Conservation (phyloP, 148 eudicot genomes). For the Spergularia bocconei region DNA sequence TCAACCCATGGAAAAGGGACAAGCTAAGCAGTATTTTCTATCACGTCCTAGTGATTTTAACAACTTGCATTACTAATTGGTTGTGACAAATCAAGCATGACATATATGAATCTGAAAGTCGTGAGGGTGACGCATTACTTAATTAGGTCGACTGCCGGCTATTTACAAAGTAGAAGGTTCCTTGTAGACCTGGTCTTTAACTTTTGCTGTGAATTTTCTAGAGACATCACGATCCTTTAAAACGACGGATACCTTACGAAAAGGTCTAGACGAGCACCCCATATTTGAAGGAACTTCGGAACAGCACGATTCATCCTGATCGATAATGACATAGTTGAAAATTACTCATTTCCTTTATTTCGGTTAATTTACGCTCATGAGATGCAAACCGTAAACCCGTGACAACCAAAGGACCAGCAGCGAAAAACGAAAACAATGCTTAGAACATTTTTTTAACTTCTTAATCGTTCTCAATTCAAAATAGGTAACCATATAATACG, state of each 20-base stretch:
- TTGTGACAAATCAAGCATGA: too few species aligned
- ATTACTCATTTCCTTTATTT: too few species aligned
- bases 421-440: background rate
- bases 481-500: background rate
- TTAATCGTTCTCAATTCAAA: conserved; percentile 2
- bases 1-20: too few species aligned
- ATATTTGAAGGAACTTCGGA: background rate
- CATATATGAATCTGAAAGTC: too few species aligned
- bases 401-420: too few species aligned
- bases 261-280: background rate
- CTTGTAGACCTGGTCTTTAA: background rate
- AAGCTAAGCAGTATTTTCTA: too few species aligned
- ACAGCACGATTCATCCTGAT: background rate
- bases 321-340: background rate
- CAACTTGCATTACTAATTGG: too few species aligned
- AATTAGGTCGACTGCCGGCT: too few species aligned
- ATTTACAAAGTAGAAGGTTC: background rate
- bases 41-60: too few species aligned
- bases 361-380: too few species aligned
- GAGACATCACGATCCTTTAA: background rate
- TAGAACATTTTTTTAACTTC: background rate
- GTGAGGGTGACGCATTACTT: too few species aligned
- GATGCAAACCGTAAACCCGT: too few species aligned
- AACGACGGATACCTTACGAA: background rate
- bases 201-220: background rate